Percentiles rank a stretch among this genome's conserved stretches.
phyloP scores from a whole-genome alignment of 805 yeast genomes.

The Cyberlindnera mississippiensis region DNA sequence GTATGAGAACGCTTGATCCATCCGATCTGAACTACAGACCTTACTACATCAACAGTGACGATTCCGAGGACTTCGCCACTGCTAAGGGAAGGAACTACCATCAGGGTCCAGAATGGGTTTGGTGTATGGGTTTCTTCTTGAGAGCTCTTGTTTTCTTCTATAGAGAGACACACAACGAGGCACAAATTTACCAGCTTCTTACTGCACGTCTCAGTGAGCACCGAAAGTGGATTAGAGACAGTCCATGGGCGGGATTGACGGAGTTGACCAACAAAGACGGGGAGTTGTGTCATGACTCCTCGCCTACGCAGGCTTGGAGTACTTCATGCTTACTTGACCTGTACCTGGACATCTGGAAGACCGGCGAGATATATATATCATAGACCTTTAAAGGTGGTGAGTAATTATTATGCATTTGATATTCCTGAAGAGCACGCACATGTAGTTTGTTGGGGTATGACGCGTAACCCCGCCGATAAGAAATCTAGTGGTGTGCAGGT shows the following conservation, averaged over 20 bases:
- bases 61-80: slow-evolving; percentile 83
- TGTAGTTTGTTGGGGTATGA: neutral
- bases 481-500: neutral
- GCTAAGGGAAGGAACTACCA: slow-evolving; percentile 95
- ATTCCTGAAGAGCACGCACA: neutral
- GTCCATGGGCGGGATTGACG: slow-evolving; percentile 91
- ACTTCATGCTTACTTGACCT: slow-evolving; percentile 80
- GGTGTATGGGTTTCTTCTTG: slow-evolving; percentile 85
- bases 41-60: slow-evolving; percentile 75
- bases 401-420: neutral
- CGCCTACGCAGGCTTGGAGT: slow-evolving; percentile 98
- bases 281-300: slow-evolving; percentile 73
- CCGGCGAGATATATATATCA: neutral
- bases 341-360: slow-evolving; percentile 56
- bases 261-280: slow-evolving; percentile 92
- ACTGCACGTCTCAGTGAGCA: slow-evolving; percentile 61
- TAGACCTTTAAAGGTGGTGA: neutral
- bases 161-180: slow-evolving; percentile 34
- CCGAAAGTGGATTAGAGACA: slow-evolving; percentile 63
- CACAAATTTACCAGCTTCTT: slow-evolving; percentile 53
- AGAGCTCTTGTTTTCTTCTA: slow-evolving; percentile 68
- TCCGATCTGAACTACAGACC: slow-evolving; percentile 90
- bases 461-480: too few relatives aligned
- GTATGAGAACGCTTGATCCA: slow-evolving; percentile 91
- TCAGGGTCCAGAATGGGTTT: slow-evolving; percentile 99